These are phyloP conservation scores for Leccinum rimulosum DNA, from an alignment of 768 basidiomycete species.

Conservation along the genomic window DNA sequence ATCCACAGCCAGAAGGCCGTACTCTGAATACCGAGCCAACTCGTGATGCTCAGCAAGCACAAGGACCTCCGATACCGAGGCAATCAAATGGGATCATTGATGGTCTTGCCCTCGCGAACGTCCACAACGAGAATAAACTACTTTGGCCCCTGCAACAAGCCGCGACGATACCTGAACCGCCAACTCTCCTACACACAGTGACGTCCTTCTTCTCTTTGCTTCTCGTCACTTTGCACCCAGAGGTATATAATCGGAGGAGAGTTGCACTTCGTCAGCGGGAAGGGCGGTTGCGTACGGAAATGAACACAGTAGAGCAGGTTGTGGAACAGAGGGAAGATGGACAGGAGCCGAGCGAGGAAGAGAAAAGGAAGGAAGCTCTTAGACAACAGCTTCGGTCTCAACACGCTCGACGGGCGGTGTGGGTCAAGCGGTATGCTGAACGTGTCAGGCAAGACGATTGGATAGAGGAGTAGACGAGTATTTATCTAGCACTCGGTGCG, in stretches of 20 bases:
- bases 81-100: slow-evolving; percentile 42
- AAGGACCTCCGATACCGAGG: slow-evolving; percentile 30
- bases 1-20: slow-evolving; percentile 13
- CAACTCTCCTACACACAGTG: slow-evolving; percentile 47
- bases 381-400: slow-evolving; percentile 47
- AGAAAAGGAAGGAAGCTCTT: slow-evolving; percentile 22
- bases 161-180: slow-evolving; percentile 34
- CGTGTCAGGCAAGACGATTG: slow-evolving; percentile 65
- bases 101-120: slow-evolving; percentile 53
- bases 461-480: slow-evolving; percentile 53
- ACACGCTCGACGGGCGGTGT: slow-evolving; percentile 51
- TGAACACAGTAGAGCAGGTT: slow-evolving; percentile 37
- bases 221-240: slow-evolving; percentile 64
- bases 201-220: slow-evolving; percentile 56
- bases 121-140: slow-evolving; percentile 52
- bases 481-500: slow-evolving; percentile 6
- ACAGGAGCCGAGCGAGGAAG: slow-evolving; percentile 34
- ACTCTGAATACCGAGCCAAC: slow-evolving; percentile 15
- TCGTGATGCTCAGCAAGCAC: slow-evolving; percentile 18
- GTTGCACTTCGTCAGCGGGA: slow-evolving; percentile 58
- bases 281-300: slow-evolving; percentile 65
- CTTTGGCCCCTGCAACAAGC: slow-evolving; percentile 36
- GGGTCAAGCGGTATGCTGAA: slow-evolving; percentile 64
- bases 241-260: slow-evolving; percentile 69
- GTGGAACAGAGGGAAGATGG: slow-evolving; percentile 29